These are phyloP conservation scores for Calocybe gangraenosa DNA, from an alignment of 768 basidiomycete species.

Conservation along the genomic window DNA sequence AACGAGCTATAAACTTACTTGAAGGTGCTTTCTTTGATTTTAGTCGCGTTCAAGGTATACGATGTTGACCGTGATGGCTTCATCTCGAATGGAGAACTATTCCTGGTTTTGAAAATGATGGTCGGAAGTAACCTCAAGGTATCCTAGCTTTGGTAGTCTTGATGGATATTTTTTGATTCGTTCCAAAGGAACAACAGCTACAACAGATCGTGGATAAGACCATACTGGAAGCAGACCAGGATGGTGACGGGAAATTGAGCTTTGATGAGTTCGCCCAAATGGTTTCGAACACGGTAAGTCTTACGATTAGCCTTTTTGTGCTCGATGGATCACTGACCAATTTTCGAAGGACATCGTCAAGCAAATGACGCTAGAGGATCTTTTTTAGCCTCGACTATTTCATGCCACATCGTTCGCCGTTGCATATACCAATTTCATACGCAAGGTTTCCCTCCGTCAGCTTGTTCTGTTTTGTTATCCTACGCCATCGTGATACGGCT, in stretches of 20 bases:
- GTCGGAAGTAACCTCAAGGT: constrained; percentile 99
- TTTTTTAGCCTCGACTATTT: constrained; percentile 53
- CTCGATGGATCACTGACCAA: not conserved
- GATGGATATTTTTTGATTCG: too few relatives aligned
- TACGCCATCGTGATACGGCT: too few relatives aligned
- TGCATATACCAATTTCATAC: not conserved
- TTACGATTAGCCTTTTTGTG: not conserved
- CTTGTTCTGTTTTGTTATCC: too few relatives aligned
- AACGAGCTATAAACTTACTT: too few relatives aligned
- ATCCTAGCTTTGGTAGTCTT: too few relatives aligned
- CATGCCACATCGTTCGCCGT: not conserved
- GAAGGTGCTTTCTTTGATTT: too few relatives aligned
- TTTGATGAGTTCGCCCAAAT: constrained; percentile 97
- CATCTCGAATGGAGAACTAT: constrained; percentile 98
- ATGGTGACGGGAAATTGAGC: constrained; percentile 94
- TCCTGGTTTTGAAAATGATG: constrained; percentile 99
- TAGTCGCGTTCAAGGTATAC: constrained; percentile 99
- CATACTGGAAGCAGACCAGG: constrained; percentile 99
- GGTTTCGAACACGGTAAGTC: constrained; percentile 90
- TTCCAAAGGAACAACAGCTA: constrained; percentile 98
- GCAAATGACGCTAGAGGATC: constrained; percentile 95
- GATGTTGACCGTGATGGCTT: constrained; percentile 97
- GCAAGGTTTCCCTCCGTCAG: too few relatives aligned
- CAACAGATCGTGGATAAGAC: constrained; percentile 99
- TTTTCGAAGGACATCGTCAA: constrained; percentile 88